phyloP scores from a whole-genome alignment of 2,329 filamentous ascomycete genomes.

The Colletotrichum theobromicola region DNA sequence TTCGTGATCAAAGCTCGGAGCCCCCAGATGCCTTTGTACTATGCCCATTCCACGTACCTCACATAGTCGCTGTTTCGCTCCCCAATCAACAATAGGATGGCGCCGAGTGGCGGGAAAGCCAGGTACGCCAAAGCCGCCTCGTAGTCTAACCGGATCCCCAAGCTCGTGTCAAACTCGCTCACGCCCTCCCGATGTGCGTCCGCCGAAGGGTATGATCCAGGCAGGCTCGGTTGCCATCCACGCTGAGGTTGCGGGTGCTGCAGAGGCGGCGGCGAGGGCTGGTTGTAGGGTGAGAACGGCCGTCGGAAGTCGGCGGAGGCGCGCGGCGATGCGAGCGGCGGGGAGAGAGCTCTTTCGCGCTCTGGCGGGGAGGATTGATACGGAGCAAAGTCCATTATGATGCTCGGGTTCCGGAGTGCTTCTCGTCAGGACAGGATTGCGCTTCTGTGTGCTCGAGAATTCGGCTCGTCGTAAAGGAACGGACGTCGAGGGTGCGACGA shows the following conservation, averaged over 20 bases:
- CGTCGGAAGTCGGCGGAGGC: conserved; percentile 60
- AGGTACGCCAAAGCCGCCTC: conserved; percentile 93
- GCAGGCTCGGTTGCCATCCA: conserved; percentile 47
- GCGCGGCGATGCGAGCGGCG: conserved; percentile 62
- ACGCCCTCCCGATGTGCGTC: conserved; percentile 59
- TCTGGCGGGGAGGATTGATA: conserved; percentile 95
- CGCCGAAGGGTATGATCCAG: conserved; percentile 42
- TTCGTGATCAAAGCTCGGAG: not conserved
- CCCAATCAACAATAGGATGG: conserved; percentile 80
- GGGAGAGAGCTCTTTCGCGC: conserved; percentile 79
- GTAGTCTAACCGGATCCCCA: conserved; percentile 85
- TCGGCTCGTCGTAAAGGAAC: not conserved
- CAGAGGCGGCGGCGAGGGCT: conserved; percentile 48
- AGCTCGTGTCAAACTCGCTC: conserved; percentile 88
- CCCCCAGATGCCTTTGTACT: not conserved
- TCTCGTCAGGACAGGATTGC: not conserved
- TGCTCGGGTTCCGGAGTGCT: not conserved
- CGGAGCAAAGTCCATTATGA: conserved; percentile 88
- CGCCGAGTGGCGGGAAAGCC: conserved; percentile 82
- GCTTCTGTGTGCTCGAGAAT: not conserved
- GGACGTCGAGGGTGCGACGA: not conserved
- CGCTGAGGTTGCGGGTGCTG: conserved; percentile 64
- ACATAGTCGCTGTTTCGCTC: conserved; percentile 98
- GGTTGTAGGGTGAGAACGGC: conserved; percentile 54
- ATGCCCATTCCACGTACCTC: conserved; percentile 62